Percentiles rank a stretch among this genome's conserved stretches.
Evolutionary conservation across 805 yeast species (phyloP).

Genomic region (Lachancea mirantina): DNA sequence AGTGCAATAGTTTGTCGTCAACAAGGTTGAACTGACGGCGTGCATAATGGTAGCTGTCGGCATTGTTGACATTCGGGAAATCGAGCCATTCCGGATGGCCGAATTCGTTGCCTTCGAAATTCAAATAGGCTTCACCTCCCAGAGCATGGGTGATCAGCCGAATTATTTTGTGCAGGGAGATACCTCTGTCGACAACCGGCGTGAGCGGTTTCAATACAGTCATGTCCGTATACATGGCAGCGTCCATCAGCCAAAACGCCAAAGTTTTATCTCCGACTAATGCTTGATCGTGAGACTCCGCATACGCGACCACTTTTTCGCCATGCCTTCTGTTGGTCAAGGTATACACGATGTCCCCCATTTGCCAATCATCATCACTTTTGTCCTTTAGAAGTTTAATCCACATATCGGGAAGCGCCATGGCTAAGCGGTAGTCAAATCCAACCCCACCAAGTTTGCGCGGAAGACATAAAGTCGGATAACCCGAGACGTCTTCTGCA

Average conservation of each 20-base stretch:
- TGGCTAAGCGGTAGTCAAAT: slow-evolving; percentile 85
- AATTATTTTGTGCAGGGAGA: slow-evolving; percentile 86
- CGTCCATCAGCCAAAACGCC: slow-evolving; percentile 98
- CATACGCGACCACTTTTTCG: slow-evolving; percentile 84
- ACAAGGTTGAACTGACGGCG: slow-evolving; percentile 88
- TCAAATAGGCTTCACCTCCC: slow-evolving; percentile 97
- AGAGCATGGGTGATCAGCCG: slow-evolving; percentile 77
- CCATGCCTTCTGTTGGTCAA: slow-evolving; percentile 82
- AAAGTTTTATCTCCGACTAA: slow-evolving; percentile 93
- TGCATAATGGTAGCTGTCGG: slow-evolving; percentile 86
- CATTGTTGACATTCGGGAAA: slow-evolving; percentile 87
- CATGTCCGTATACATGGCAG: slow-evolving; percentile 97
- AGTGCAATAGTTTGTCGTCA: slow-evolving; percentile 72
- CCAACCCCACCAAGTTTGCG: slow-evolving; percentile 79
- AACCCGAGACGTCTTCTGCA: slow-evolving; percentile 96
- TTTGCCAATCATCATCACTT: slow-evolving; percentile 85
- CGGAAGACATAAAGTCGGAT: slow-evolving; percentile 87
- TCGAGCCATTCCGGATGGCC: slow-evolving; percentile 99
- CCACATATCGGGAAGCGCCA: slow-evolving; percentile 99
- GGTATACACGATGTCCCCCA: slow-evolving; percentile 71
- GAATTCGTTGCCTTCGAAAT: slow-evolving; percentile 96
- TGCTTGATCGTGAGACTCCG: slow-evolving; percentile 97
- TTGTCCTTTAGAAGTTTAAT: slow-evolving; percentile 82
- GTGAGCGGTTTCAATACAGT: slow-evolving; percentile 65
- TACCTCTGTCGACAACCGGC: slow-evolving; percentile 78